phyloP scores from a whole-genome alignment of 2,329 filamentous ascomycete genomes.

The Calonectria honghensis region DNA sequence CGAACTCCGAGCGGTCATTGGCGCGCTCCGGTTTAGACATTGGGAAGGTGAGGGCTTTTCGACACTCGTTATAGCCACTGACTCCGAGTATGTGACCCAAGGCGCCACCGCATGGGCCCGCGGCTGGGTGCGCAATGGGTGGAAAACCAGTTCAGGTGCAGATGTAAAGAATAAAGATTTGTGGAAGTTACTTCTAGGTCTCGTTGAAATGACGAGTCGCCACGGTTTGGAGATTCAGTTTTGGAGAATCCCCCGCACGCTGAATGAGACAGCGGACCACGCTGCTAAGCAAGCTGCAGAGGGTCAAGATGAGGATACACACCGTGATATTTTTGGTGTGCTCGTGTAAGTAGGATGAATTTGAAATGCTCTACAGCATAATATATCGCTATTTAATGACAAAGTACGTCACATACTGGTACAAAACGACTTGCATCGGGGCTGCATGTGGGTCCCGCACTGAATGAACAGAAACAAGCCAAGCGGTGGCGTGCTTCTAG shows the following conservation, averaged over 20 bases:
- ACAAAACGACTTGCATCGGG: not conserved
- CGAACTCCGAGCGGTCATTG: conserved; percentile 42
- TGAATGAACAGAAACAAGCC: not conserved
- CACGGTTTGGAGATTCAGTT: conserved; percentile 63
- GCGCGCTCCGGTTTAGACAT: conserved; percentile 27
- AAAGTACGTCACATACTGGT: not conserved
- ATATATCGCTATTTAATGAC: not conserved
- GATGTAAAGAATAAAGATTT: conserved; percentile 71
- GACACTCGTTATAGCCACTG: conserved; percentile 63
- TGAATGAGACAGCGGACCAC: conserved; percentile 64
- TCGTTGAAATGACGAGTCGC: conserved; percentile 58
- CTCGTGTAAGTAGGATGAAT: not conserved
- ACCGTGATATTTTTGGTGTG: not conserved
- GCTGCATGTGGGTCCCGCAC: not conserved
- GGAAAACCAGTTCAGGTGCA: conserved; percentile 60
- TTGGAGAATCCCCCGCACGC: conserved; percentile 68
- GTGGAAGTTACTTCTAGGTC: conserved; percentile 69
- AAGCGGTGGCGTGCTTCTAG: too few species aligned
- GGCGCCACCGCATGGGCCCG: conserved; percentile 38
- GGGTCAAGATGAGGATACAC: not conserved
- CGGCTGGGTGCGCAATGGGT: conserved; percentile 61
- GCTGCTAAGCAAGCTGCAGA: conserved; percentile 61
- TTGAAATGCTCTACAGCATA: not conserved
- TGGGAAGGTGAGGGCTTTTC: conserved; percentile 56
- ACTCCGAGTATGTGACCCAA: conserved; percentile 40